Evolutionary conservation across 345 rosid species (phyloP), one percentile per base, ranked within the genome.

Genomic region (Eucalyptus paniculata): DNA sequence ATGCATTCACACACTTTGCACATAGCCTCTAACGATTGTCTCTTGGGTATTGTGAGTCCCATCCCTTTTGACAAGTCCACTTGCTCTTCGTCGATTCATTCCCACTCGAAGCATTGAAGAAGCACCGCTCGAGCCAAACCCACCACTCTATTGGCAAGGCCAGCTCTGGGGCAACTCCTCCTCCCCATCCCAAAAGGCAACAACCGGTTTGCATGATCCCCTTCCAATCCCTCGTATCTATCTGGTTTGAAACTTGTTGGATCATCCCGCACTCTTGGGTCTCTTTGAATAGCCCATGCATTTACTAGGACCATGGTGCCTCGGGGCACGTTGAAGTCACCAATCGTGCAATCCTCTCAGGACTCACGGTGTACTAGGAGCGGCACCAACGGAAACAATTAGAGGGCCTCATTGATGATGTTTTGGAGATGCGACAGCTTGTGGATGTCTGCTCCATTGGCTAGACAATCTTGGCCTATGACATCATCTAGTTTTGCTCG

Each of bases 1-100:
- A 89, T 72, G 62, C 60, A 47, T 42, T 85, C n/a, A 21, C 88
- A 88, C n/a, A 90, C 44, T 47, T 42, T 90, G 83, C 96, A 93
- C n/a, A 91, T 5, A 3, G 93, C 96, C 87, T 92, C 91, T 28
- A 93, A 86, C 1, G 96, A 94, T 42, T 88, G 50, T 1, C 89
- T 54, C 26, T 54, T 54, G 60, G 60, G 60, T 5, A 54, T 54
- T 54, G 60, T 54, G 60, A 54, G 56, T 54, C 60, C 60, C 60
- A 54, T 54, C 60, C 60, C 58, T 53, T 54, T 21, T 2, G 11
- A 54, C 58, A 21, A 54, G 58, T 54, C 58, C 26, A 21, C 26
- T 0, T 19, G 58, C 58, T 53, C 58, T 21, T 54, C 58, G 1
- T 54, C 5, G 0, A 4, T 21, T 54, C 58, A 0, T 54, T 54